Percentiles rank a stretch among this genome's conserved stretches.
phyloP scores from a whole-genome alignment of 176 grass and related monocot species.

The Chloris gayana region DNA sequence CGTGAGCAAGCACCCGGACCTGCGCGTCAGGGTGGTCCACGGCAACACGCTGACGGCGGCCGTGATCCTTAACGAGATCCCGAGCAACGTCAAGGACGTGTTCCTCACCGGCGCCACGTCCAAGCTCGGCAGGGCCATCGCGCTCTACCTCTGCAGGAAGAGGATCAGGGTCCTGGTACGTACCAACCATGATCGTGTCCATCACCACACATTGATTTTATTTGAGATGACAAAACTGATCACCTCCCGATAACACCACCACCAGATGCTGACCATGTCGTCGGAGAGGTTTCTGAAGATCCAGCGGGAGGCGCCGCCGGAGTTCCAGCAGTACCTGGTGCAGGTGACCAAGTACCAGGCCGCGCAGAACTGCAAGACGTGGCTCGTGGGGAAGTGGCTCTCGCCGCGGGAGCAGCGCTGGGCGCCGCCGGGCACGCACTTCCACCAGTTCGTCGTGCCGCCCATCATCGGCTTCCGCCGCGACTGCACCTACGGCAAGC shows the following conservation, averaged over 20 bases:
- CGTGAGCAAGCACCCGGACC: conserved; percentile 71
- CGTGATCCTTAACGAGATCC: conserved; percentile 89
- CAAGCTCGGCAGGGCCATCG: conserved; percentile 90
- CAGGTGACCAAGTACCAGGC: conserved; percentile 90
- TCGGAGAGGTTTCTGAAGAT: conserved; percentile 78
- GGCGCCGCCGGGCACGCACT: conserved; percentile 81
- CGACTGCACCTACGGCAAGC: conserved; percentile 87
- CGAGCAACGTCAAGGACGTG: conserved; percentile 67
- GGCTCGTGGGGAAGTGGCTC: conserved; percentile 89
- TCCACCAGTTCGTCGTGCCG: conserved; percentile 97
- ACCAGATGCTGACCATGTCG: conserved; percentile 80
- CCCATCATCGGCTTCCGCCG: conserved; percentile 77
- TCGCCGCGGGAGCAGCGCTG: conserved; percentile 76
- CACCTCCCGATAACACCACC: not conserved
- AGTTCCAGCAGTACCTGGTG: conserved; percentile 74
- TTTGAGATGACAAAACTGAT: too few relatives aligned
- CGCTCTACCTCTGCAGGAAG: conserved; percentile 84
- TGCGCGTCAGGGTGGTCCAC: conserved; percentile 83
- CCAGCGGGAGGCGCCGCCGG: conserved; percentile 71
- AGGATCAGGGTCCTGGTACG: conserved; percentile 78
- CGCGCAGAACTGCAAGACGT: conserved; percentile 81
- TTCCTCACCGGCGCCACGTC: conserved; percentile 92
- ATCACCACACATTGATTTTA: too few relatives aligned
- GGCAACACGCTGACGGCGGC: conserved; percentile 97
- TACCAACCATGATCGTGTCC: not conserved